Evolutionary conservation across 1,139 yeast genomes (phyloP), one percentile per base, ranked within the genome.

Genomic region (Protomyces macrosporus): DNA sequence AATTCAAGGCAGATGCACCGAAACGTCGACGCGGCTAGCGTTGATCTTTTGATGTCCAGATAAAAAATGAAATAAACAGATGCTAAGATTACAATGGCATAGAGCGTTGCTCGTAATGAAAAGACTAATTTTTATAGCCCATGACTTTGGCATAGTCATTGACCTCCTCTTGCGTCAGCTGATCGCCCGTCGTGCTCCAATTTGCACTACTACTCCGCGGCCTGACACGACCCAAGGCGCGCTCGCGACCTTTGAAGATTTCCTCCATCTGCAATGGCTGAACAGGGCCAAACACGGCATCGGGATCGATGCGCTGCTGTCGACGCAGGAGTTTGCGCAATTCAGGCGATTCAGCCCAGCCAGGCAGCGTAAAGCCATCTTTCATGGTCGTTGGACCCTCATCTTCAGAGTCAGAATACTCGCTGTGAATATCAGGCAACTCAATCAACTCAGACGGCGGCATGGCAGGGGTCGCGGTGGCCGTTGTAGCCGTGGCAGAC

Each of bases 321-420:
- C 78, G 75, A 53, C 79, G 73, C 53, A 89, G 77, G 48, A 81
- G 76, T 62, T 76, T 76, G 51, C 81, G 79, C 55, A 87, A 76
- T 66, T 81, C 84, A 1, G 89, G 87, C 0, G 89, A 80, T 65
- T 81, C 79, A 0, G 93, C 95, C 96, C 96, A 88, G 48, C 81
- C 82, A 65, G 84, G 82, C 45, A 87, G 72, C 6, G 84, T 80
- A 56, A 77, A 77, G 10, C 80, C 79, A 9, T 78, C 79, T 16
- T 79, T 82, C 65, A 81, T 83, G 63, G 82, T 86, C 57, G 85
- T 90, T 45, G 85, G 85, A 64, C 84, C 58, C 6, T 53, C 59
- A 14, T 32, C 64, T 35, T 53, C 66, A 12, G 55, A 51, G 42
- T 63, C 66, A 6, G 63, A 61, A 50, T 69, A 69, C 61, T 69